Base-by-base conservation (phyloP, 768 basidiomycete species). In the Boletus pseudo-olivaceus region DNA sequence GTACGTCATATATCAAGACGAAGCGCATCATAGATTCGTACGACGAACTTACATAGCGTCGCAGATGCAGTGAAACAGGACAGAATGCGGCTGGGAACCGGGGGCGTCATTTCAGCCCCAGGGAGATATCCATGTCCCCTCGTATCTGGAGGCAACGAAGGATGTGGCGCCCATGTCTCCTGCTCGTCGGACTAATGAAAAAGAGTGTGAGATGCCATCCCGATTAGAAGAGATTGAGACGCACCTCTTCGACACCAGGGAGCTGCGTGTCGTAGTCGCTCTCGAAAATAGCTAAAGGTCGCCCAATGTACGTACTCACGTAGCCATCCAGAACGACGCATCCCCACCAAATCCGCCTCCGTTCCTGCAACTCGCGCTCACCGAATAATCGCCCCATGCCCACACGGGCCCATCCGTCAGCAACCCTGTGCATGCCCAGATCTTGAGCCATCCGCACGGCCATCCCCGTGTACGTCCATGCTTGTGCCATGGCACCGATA, bases 391-490 rank as follows among this genome's bases (percentile, higher is more conserved):
- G 66, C 0, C 84, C 84, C 50, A 83, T 75, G 15, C 76, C 81
- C 51, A 67, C 80, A 27, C 84, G 72, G 19, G 80, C 79, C 90
- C 90, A 93, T 29, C 84, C 82, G 64, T 92, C 90, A 30, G 91
- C 87, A 59, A 78, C 80, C 34, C 88, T 80, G 63, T 93, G 90
- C 80, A 93, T 82, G 8, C 90, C 90, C 51, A 93, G 69, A 69
- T 93, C 90, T 70, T 91, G 90, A 15, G 90, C 90, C 90, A 94
- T 93, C n/a, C 93, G 80, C 35, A 94, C 85, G 0, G 88, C 91
- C 87, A 91, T 89, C 11, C 92, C 91, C 19, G 85, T 80, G 64
- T 87, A 91, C 10, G 84, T 79, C 93, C 92, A 95, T 32, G 89
- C 86, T 68, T 87, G 83, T 8, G 87, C 86, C 91, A 93, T 95